Evolutionary conservation across 441 rosid genomes (phyloP), one percentile per base, ranked within the genome.

Genomic region (Aleurites moluccanus): DNA sequence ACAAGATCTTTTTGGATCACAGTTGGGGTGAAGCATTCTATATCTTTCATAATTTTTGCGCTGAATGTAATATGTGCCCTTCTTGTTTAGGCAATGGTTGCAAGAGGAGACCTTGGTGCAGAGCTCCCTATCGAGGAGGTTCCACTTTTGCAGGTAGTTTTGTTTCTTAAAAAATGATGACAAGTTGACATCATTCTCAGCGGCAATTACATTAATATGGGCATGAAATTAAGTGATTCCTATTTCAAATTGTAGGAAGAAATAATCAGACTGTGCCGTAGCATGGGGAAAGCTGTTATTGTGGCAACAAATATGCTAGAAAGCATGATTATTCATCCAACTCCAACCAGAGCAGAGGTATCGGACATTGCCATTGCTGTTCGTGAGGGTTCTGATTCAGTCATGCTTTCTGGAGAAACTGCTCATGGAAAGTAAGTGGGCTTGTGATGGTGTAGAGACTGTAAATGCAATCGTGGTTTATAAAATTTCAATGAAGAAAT

Each of bases 101-200:
- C 98, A 69, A 89, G 99, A 87, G 99, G 99, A 81, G 99, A 94
- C 87, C 98, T 96, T 74, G 99, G 99, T 78, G 98, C 99, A 70
- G 97, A 96, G 89, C 97, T 93, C 80, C 99, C 99, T 25, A 90
- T 93, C 74, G 97, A 92, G 88, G 99, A 96, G 86, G 98, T 92
- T 65, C 98, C 99, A 35, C 87, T 90, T 80, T 84, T 96, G 80
- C 99, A 96, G 97, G 98, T 93, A 83, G 53, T 70, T 69, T 84
- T 74, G 67, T 70, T 64, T 85, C 78, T 70, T 55, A 27, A 61
- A 75, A 64, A 75, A 69, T 64, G 72, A 66, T 69, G 47, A 70
- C 7, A 49, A 47, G 50, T 64, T 25, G 50, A 15, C 72, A 53
- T 25, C n/a, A 63, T 61, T 77, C 25, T 80, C 55, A 59, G 61